Evolutionary conservation across 2,329 filamentous ascomycete genomes (phyloP), one percentile per base, ranked within the genome.

Genomic region (Aspergillus novofumigatus): DNA sequence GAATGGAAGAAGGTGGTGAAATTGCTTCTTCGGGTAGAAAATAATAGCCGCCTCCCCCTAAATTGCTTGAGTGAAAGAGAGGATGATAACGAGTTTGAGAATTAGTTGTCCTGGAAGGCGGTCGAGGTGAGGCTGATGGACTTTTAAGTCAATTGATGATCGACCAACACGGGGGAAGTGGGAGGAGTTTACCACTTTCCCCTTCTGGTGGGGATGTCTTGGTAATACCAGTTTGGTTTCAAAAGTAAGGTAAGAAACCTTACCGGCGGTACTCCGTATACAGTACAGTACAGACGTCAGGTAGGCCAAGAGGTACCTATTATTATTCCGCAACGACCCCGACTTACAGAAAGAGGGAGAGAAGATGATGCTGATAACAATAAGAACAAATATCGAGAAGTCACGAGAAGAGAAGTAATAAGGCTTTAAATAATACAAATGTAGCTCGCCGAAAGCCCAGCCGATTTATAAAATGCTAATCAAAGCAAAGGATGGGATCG

Each of bases 91-190:
- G 42, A 45, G 3, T 23, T 21, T 45, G n/a, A 23, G 20, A n/a
- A 21, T 44, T 21, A n/a, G 58, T 51, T 45, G 54, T 62, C 62
- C 58, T 60, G 62, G 60, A 68, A 67, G 67, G 67, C 65, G 68
- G 67, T 69, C 64, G 66, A 62, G 60, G 59, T 60, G 62, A 62
- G 66, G 66, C 62, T 66, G 65, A 68, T 51, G 55, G 54, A 47
- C 49, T 51, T 45, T 8, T 49, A 56, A 45, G 53, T 59, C 35
- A 49, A 53, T 48, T n/a, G 50, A 17, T n/a, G 32, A 49, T 59
- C 49, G 53, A 54, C 60, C 44, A 47, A 47, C 55, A 38, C 44
- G 26, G 48, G n/a, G 47, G 54, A 53, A 28, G 38, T 52, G 38
- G 26, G 38, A 28, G 21, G 10, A 45, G 23, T 54, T 38, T 50